phyloP scores from a whole-genome alignment of 1,139 yeast species.

The Taphrina confusa region DNA sequence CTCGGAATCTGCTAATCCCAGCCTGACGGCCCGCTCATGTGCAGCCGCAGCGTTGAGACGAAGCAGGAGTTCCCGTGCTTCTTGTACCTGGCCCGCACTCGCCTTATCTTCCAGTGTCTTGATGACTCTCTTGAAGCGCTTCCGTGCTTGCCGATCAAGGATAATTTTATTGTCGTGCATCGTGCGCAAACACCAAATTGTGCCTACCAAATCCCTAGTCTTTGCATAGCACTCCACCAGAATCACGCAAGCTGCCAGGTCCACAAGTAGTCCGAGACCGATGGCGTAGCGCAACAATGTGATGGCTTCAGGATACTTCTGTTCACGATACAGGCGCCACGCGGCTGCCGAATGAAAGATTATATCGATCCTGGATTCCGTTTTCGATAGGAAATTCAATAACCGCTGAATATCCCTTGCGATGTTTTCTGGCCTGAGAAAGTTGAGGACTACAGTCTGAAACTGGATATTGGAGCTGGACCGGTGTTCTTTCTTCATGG shows the following conservation, averaged over 20 bases:
- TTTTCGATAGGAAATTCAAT: background rate
- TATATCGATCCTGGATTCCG: conserved; percentile 1
- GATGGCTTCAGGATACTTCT: conserved; percentile 13
- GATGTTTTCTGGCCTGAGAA: background rate
- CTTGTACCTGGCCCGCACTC: background rate
- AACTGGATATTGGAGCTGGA: background rate
- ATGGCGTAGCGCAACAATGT: background rate
- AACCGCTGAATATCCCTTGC: background rate
- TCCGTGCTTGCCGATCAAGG: conserved; percentile 24
- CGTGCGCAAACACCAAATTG: conserved; percentile 28
- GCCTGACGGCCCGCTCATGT: background rate
- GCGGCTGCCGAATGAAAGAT: conserved; percentile 27
- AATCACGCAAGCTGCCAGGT: conserved; percentile 24
- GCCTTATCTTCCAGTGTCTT: background rate
- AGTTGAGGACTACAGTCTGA: conserved; percentile 4
- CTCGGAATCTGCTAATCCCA: background rate
- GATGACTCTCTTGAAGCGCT: conserved; percentile 14
- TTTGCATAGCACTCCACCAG: conserved; percentile 27
- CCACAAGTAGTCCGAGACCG: conserved; percentile 17
- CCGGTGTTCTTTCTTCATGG: background rate
- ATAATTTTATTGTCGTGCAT: conserved; percentile 29
- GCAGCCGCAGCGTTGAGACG: background rate
- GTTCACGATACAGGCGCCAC: conserved; percentile 17
- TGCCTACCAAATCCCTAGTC: conserved; percentile 7
- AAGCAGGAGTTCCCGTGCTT: background rate